phyloP scores from a whole-genome alignment of 805 yeast species.

The Naumovozyma dairenensis region DNA sequence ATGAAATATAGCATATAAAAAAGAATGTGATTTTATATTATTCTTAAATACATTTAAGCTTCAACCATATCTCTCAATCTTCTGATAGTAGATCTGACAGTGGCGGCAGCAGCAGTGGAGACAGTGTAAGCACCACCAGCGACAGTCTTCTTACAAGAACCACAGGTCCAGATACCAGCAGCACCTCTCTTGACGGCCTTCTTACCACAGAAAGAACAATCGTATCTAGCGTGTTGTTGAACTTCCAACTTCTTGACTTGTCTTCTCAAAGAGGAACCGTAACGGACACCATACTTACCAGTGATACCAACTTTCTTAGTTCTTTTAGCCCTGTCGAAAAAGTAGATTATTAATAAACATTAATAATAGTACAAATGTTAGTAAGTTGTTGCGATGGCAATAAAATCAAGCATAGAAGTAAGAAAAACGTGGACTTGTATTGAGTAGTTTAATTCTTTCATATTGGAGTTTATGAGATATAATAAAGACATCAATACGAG shows the following conservation, averaged over 20 bases:
- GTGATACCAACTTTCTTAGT: slow-evolving; percentile 99
- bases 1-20: background rate
- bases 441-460: background rate
- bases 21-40: background rate
- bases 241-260: slow-evolving; percentile 98
- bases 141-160: slow-evolving; percentile 88
- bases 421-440: background rate
- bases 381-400: background rate
- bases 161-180: slow-evolving; percentile 98
- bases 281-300: slow-evolving; percentile 99
- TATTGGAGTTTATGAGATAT: background rate
- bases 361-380: slow-evolving; percentile 2
- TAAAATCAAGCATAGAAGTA: background rate
- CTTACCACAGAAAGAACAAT: slow-evolving; percentile 99
- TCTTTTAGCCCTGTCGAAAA: slow-evolving; percentile 84
- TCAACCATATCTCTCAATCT: slow-evolving; percentile 99
- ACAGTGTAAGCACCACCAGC: slow-evolving; percentile 99
- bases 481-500: too few relatives aligned
- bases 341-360: slow-evolving; percentile 1
- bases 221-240: slow-evolving; percentile 98
- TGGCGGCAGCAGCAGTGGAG: slow-evolving; percentile 99
- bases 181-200: slow-evolving; percentile 95
- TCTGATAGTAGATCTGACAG: slow-evolving; percentile 99
- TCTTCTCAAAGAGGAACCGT: slow-evolving; percentile 99
- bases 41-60: slow-evolving; percentile 50